Percentiles rank a stretch among this genome's conserved stretches.
Conservation (phyloP, 768 basidiomycete species). For the Leucosporidium yakuticum region DNA sequence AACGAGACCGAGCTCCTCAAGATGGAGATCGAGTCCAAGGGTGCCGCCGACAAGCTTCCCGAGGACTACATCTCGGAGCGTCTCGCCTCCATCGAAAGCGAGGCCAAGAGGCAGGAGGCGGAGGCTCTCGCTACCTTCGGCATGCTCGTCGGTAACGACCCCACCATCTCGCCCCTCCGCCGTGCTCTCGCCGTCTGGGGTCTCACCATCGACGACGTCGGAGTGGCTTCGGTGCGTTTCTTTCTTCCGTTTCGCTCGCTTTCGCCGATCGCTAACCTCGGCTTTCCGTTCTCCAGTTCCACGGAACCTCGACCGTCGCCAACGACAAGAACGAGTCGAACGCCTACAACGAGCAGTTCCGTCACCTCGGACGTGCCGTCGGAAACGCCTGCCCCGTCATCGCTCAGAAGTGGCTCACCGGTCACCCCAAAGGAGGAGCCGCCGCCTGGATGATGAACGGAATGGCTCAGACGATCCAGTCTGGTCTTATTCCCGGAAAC, state of each 20-base stretch:
- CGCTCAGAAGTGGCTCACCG: constrained; percentile 94
- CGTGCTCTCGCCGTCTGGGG: constrained; percentile 97
- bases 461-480: constrained; percentile 72
- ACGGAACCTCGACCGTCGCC: constrained; percentile 50
- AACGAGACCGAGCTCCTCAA: constrained; percentile 82
- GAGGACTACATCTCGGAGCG: constrained; percentile 69
- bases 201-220: constrained; percentile 84
- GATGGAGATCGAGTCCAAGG: constrained; percentile 58
- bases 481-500: constrained; percentile 88
- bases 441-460: constrained; percentile 69
- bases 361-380: constrained; percentile 75
- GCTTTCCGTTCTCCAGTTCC: constrained; percentile 38
- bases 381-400: constrained; percentile 97
- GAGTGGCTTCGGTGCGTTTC: constrained; percentile 40
- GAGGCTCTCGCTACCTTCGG: constrained; percentile 89
- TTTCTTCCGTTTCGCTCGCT: neutral
- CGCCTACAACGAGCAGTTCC: constrained; percentile 93
- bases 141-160: constrained; percentile 74
- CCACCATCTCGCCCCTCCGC: constrained; percentile 80
- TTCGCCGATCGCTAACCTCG: constrained; percentile 17
- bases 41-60: constrained; percentile 51
- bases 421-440: constrained; percentile 98
- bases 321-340: constrained; percentile 96
- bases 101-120: constrained; percentile 85
- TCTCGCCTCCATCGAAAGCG: constrained; percentile 76